These are phyloP conservation scores for Smittium culicis DNA, from an alignment of 371 early-diverging fungal genomes.

Conservation along the genomic window DNA sequence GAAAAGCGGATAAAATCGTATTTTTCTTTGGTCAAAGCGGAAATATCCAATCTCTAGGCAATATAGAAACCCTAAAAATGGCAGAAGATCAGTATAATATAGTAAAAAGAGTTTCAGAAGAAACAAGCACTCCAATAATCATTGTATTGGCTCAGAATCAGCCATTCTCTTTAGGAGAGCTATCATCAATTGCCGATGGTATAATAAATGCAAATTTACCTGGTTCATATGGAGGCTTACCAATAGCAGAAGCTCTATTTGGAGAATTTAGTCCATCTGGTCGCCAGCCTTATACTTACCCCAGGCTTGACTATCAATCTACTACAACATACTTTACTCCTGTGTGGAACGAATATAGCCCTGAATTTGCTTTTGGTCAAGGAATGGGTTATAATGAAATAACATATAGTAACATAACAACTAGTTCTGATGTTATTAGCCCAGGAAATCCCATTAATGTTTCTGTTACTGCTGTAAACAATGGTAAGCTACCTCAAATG, in stretches of 20 bases:
- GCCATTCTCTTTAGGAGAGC: constrained; percentile 36
- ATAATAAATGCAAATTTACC: too few relatives aligned
- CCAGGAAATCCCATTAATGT: constrained; percentile 21
- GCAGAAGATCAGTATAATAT: constrained; percentile 38
- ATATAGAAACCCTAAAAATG: constrained; percentile 37
- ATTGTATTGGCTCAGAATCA: constrained; percentile 45
- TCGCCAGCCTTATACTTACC: constrained; percentile 38
- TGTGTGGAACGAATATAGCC: constrained; percentile 15
- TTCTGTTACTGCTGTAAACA: constrained; percentile 36
- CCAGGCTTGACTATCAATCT: constrained; percentile 32
- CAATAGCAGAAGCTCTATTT: constrained; percentile 39
- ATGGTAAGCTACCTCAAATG: constrained; percentile 34
- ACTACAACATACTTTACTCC: constrained; percentile 20
- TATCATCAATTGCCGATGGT: constrained; percentile 29
- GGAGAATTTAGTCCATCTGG: constrained; percentile 40
- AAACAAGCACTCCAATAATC: constrained; percentile 30
- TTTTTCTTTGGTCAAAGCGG: constrained; percentile 23
- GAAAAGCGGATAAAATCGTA: constrained; percentile 20
- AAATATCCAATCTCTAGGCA: constrained; percentile 30
- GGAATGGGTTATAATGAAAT: constrained; percentile 43
- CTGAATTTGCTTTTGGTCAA: too few relatives aligned
- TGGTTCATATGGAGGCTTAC: constrained; percentile 45
- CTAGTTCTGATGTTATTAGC: constrained; percentile 13
- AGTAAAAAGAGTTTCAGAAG: constrained; percentile 21
- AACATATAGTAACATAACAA: constrained; percentile 30